Evolutionary conservation across 306 rosid species (phyloP), one percentile per base, ranked within the genome.

Genomic region (Cicer arietinum): DNA sequence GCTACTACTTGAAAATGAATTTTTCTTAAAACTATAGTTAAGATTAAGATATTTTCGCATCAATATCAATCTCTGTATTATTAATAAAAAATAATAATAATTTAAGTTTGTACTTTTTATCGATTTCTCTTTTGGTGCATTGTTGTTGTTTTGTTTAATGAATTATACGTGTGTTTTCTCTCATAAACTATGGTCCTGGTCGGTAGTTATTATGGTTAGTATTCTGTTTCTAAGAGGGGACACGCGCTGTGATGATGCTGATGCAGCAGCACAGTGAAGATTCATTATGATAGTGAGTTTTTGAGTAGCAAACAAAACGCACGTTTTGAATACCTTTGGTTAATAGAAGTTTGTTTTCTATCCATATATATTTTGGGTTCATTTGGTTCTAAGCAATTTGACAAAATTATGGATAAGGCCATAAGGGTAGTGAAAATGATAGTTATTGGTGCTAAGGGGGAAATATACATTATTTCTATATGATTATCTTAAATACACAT

Each of bases 181-280:
- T 45, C 74, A 65, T 73, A 60, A 80, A 59, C 66, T 77, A 71
- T 67, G 88, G 77, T 57, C 75, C 46, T 71, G 74, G 84, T 75
- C 20, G 88, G 79, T 37, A 77, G 89, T 87, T 88, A 87, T 74
- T 85, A 81, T 85, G 61, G 92, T 88, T 90, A 78, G 48, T 47
- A 30, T 43, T 80, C 77, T 44, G 71, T 62, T 59, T 62, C 77
- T 50, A 25, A 10, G 14, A 48, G 74, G 35, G 4, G 71, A 50
- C 67, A 10, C 51, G 9, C 64, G 69, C 73, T 60, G 50, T 40
- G 2, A 7, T 67, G 17, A 37, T 20, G 62, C 18, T 54, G 61
- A 8, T 11, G 30, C 11, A 16, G 11, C 30, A 53, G 8, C 1
- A 8, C 11, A 42, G 59, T 40, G 68, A 59, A 46, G 22, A 72